Conservation (phyloP, 169 alveolate species). For the Cryptosporidium canis region DNA sequence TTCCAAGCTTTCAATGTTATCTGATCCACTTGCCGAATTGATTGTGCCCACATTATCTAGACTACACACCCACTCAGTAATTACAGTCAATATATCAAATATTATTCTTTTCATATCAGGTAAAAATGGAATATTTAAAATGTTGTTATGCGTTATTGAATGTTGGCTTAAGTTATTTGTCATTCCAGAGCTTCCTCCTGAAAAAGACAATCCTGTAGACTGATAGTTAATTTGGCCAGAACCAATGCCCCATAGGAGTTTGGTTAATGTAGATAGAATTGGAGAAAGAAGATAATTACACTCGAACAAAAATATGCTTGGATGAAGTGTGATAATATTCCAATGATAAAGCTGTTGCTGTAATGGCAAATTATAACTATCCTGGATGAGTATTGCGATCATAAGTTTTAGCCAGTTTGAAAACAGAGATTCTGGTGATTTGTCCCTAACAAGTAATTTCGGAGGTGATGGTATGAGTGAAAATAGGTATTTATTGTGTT, state of each 20-base stretch:
- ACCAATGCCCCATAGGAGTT: conserved; percentile 38
- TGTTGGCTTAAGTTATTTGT: not conserved
- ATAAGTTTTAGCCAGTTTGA: conserved; percentile 63
- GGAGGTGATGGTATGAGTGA: conserved; percentile 68
- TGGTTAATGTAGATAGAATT: conserved; percentile 42
- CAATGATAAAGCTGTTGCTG: conserved; percentile 65
- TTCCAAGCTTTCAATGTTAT: not conserved
- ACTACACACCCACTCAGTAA: conserved; percentile 39
- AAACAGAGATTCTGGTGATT: conserved; percentile 40
- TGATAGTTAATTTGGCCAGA: not conserved
- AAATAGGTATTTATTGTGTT: not conserved
- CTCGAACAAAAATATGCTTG: not conserved
- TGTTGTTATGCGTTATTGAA: not conserved
- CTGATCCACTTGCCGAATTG: not conserved
- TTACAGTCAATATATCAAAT: conserved; percentile 11
- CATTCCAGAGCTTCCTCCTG: not conserved
- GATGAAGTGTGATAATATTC: conserved; percentile 42
- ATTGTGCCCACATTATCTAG: not conserved
- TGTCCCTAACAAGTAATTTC: conserved; percentile 9
- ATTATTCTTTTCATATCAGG: conserved; percentile 66
- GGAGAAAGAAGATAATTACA: conserved; percentile 55
- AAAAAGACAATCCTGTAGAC: not conserved
- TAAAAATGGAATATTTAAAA: conserved; percentile 38
- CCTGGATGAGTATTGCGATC: conserved; percentile 65
- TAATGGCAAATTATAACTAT: conserved; percentile 52